A percentile compares a stretch with the other conserved stretches of the same genome.
These are phyloP conservation scores for Fomitopsis serialis DNA, from an alignment of 768 basidiomycete species.

Conservation along the genomic window DNA sequence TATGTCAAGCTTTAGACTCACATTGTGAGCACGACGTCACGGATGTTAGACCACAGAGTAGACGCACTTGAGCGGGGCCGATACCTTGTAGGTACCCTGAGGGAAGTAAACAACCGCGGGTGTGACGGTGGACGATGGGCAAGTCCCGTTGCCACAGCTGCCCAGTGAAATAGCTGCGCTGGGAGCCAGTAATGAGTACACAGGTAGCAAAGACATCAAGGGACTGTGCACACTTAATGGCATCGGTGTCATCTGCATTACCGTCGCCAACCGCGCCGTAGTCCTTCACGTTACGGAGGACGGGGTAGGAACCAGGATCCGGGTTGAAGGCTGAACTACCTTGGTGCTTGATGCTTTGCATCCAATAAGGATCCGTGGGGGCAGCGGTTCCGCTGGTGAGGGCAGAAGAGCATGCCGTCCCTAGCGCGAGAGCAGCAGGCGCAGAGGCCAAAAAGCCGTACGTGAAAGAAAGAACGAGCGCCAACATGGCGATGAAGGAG, in stretches of 20 bases:
- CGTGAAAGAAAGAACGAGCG: constrained; percentile 10
- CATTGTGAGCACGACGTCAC: background rate
- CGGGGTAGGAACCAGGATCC: constrained; percentile 48
- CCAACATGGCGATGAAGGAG: constrained; percentile 10
- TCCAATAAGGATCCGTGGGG: constrained; percentile 59
- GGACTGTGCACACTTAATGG: constrained; percentile 56
- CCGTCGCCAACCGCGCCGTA: constrained; percentile 59
- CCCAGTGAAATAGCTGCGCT: constrained; percentile 65
- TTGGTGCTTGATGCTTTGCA: constrained; percentile 64
- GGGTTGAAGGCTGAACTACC: constrained; percentile 57
- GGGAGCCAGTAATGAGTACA: background rate
- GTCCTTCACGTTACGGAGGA: constrained; percentile 73
- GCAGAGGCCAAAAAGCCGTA: constrained; percentile 15
- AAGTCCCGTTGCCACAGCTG: constrained; percentile 53
- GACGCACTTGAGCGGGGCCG: constrained; percentile 43
- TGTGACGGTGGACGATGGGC: constrained; percentile 57
- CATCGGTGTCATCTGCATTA: constrained; percentile 66
- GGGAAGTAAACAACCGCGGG: constrained; percentile 81
- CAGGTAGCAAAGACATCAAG: constrained; percentile 5
- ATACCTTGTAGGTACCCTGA: constrained; percentile 62
- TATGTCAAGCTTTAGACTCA: constrained; percentile 45
- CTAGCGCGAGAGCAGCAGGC: constrained; percentile 31
- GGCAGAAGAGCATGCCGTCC: constrained; percentile 39
- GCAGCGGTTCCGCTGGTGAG: constrained; percentile 48
- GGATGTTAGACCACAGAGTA: background rate